Evolutionary conservation across 164 flowering plant genomes (phyloP).

Genomic region (Magnolia sinica): DNA sequence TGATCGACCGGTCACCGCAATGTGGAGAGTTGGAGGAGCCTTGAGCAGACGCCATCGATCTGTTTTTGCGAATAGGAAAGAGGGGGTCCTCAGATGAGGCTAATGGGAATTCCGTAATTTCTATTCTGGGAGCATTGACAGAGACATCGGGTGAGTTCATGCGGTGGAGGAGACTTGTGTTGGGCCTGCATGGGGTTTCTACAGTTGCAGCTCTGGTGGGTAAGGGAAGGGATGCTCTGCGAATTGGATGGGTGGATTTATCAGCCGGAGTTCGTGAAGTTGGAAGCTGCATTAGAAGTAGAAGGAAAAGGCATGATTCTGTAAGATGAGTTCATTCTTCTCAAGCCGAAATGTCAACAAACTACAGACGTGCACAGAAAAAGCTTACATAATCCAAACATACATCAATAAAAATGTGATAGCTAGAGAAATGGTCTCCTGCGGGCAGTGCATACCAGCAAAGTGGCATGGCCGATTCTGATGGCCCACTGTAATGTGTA

Average conservation of each 20-base stretch:
- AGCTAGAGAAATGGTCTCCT: no score
- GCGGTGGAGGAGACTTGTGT: conserved; percentile 35
- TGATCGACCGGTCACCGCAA: conserved; percentile 52
- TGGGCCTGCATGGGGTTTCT: conserved; percentile 38
- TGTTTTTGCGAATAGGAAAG: conserved; percentile 37
- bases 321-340: background rate
- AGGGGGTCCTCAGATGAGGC: conserved; percentile 61
- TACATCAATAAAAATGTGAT: no score
- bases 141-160: conserved; percentile 86
- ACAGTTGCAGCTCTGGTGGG: conserved; percentile 31
- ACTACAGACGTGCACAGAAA: background rate
- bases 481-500: no score
- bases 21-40: conserved; percentile 52
- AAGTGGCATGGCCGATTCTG: no score
- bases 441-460: no score
- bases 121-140: conserved; percentile 82
- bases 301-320: background rate
- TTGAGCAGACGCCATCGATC: conserved; percentile 37
- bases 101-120: conserved; percentile 84
- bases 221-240: conserved; percentile 80
- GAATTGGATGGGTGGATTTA: conserved; percentile 31
- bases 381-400: background rate
- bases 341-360: background rate
- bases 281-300: conserved; percentile 46
- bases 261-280: conserved; percentile 37